phyloP scores from a whole-genome alignment of 2,329 filamentous ascomycete species.

The Stagonosporopsis rhizophila region DNA sequence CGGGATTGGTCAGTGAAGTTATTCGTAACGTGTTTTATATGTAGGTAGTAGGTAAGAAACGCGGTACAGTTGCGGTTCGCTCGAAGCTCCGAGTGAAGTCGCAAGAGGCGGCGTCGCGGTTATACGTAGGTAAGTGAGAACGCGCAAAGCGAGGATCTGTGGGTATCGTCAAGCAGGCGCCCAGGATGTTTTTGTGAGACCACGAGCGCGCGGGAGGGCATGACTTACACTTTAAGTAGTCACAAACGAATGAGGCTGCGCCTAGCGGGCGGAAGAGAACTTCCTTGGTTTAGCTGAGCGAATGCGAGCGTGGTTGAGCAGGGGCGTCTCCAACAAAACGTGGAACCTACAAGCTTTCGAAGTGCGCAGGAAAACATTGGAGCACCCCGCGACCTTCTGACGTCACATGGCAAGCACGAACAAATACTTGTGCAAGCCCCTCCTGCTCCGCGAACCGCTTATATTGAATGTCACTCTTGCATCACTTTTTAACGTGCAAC shows the following conservation, averaged over 20 bases:
- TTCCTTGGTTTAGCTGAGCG: slow-evolving; percentile 24
- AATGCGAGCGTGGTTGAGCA: slow-evolving; percentile 13
- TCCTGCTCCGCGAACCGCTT: not conserved
- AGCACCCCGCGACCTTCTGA: slow-evolving; percentile 20
- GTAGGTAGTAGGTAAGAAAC: not conserved
- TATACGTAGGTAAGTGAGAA: not conserved
- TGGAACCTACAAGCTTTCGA: slow-evolving; percentile 15
- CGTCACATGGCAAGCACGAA: slow-evolving; percentile 10
- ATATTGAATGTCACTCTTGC: slow-evolving; percentile 2
- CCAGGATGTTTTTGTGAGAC: slow-evolving; percentile 8
- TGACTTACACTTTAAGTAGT: slow-evolving; percentile 15
- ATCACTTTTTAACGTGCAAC: slow-evolving; percentile 8
- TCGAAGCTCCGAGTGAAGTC: slow-evolving; percentile 11
- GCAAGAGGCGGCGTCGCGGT: slow-evolving; percentile 11
- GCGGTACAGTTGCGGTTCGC: slow-evolving; percentile 1
- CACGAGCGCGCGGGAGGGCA: slow-evolving; percentile 12
- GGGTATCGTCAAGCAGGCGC: slow-evolving; percentile 12
- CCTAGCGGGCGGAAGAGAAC: slow-evolving; percentile 16
- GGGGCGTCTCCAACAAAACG: slow-evolving; percentile 20
- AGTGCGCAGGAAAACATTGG: slow-evolving; percentile 20
- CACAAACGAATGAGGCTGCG: slow-evolving; percentile 15
- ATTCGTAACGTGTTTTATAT: slow-evolving; percentile 12
- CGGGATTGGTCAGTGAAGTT: slow-evolving; percentile 6
- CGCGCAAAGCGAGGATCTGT: slow-evolving; percentile 13
- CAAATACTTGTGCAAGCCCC: not conserved